Evolutionary conservation across 2,329 filamentous ascomycete species (phyloP).

Genomic region (Alternaria viburni): DNA sequence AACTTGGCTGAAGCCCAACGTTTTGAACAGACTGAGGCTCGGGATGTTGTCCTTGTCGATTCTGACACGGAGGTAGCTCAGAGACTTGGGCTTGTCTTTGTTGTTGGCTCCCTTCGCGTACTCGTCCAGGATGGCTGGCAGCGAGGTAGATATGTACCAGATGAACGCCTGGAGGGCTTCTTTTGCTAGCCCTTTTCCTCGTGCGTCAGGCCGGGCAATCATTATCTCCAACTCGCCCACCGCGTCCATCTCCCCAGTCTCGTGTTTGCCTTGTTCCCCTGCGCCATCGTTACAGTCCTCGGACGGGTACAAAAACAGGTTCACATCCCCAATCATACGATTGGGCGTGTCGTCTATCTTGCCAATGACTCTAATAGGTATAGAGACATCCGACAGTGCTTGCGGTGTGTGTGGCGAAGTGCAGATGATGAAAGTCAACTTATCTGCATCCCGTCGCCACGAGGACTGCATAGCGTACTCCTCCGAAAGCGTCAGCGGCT

Average conservation of each 20-base stretch:
- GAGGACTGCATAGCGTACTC: slow-evolving; percentile 91
- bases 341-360: slow-evolving; percentile 59
- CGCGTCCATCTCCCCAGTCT: slow-evolving; percentile 21
- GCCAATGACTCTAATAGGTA: slow-evolving; percentile 1
- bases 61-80: slow-evolving; percentile 65
- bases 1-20: slow-evolving; percentile 63
- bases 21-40: slow-evolving; percentile 67
- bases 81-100: slow-evolving; percentile 9
- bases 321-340: slow-evolving; percentile 58
- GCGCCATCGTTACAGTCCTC: slow-evolving; percentile 21
- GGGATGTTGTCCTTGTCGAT: slow-evolving; percentile 63
- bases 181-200: slow-evolving; percentile 69
- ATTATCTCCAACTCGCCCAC: slow-evolving; percentile 86
- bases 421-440: slow-evolving; percentile 90
- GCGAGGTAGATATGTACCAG: slow-evolving; percentile 66
- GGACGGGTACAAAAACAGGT: slow-evolving; percentile 71
- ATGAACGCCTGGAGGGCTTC: slow-evolving; percentile 72
- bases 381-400: neutral
- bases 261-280: slow-evolving; percentile 3
- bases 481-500: slow-evolving; percentile 77
- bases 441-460: slow-evolving; percentile 83
- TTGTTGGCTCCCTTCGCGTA: slow-evolving; percentile 47
- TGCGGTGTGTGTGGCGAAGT: slow-evolving; percentile 2
- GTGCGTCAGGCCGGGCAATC: slow-evolving; percentile 69
- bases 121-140: slow-evolving; percentile 63